Evolutionary conservation across 805 yeast genomes (phyloP).

Genomic region (Suhomyces emberorum): DNA sequence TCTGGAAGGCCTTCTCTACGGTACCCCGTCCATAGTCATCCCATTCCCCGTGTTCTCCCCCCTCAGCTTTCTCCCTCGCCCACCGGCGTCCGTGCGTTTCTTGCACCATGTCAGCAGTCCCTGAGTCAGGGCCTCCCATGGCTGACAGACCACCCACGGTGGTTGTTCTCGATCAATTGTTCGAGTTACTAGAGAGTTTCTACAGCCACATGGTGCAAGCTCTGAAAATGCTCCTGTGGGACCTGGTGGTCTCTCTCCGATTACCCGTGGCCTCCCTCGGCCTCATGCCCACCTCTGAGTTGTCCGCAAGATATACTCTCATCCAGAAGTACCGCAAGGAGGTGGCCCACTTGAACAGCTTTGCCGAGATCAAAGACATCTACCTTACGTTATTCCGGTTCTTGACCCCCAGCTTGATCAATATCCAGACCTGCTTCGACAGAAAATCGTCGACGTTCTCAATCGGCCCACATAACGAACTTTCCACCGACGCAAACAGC

Average conservation of each 20-base stretch:
- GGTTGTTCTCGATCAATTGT: slow-evolving; percentile 5
- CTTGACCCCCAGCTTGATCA: slow-evolving; percentile 4
- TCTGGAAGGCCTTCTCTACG: too few species aligned
- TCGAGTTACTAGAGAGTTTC: slow-evolving; percentile 4
- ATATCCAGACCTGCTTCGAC: slow-evolving; percentile 1
- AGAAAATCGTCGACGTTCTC: neutral
- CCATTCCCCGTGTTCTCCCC: too few species aligned
- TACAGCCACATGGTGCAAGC: slow-evolving; percentile 2
- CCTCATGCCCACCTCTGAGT: neutral
- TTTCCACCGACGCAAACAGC: slow-evolving; percentile 1
- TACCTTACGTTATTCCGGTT: slow-evolving; percentile 8
- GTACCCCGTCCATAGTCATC: too few species aligned
- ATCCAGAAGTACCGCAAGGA: slow-evolving; percentile 7
- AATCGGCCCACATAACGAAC: neutral
- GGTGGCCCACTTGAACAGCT: slow-evolving; percentile 3
- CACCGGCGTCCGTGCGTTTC: too few species aligned
- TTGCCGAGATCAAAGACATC: slow-evolving; percentile 4
- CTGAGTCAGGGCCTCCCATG: too few species aligned
- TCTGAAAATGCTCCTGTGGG: neutral
- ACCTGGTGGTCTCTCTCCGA: neutral
- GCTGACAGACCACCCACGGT: slow-evolving; percentile 1
- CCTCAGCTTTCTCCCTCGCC: too few species aligned
- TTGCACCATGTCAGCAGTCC: too few species aligned
- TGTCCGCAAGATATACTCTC: slow-evolving; percentile 2
- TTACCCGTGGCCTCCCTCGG: neutral